These are phyloP conservation scores for Isabelozyma heimii DNA, from an alignment of 805 yeast species.

Conservation along the genomic window DNA sequence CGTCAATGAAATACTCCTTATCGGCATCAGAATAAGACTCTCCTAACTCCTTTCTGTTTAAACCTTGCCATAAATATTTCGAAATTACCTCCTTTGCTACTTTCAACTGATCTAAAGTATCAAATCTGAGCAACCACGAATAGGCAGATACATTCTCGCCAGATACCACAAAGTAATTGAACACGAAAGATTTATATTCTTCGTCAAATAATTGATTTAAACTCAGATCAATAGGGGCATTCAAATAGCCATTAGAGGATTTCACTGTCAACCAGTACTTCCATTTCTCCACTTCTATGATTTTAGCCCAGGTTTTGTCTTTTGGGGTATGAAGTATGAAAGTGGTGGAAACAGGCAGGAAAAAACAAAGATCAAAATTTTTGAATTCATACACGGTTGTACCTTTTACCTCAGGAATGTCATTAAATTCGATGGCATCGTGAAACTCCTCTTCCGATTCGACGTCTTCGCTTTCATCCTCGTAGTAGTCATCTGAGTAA, in stretches of 20 bases:
- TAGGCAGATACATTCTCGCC: constrained; percentile 31
- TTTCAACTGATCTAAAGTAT: constrained; percentile 33
- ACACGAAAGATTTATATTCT: constrained; percentile 57
- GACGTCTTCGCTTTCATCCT: background rate
- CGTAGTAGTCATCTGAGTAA: constrained; percentile 10
- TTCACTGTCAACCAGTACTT: constrained; percentile 51
- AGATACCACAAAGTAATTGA: constrained; percentile 45
- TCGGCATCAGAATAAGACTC: constrained; percentile 36
- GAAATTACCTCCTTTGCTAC: constrained; percentile 54
- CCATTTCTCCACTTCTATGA: constrained; percentile 50
- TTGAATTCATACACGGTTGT: constrained; percentile 13
- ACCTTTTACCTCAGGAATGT: background rate
- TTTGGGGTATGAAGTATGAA: constrained; percentile 44
- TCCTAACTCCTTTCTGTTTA: constrained; percentile 50
- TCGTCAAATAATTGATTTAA: constrained; percentile 68
- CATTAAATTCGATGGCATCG: constrained; percentile 5
- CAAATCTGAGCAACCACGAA: constrained; percentile 66
- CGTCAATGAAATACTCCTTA: constrained; percentile 54
- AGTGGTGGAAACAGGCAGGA: constrained; percentile 47
- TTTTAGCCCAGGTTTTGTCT: constrained; percentile 23
- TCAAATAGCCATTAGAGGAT: constrained; percentile 7
- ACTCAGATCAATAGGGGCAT: constrained; percentile 29
- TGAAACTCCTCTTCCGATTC: constrained; percentile 7
- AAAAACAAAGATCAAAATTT: constrained; percentile 50
- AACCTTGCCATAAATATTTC: constrained; percentile 58